Evolutionary conservation across 805 yeast genomes (phyloP), one percentile per base, ranked within the genome.

Genomic region (Priceomyces fermenticarens): DNA sequence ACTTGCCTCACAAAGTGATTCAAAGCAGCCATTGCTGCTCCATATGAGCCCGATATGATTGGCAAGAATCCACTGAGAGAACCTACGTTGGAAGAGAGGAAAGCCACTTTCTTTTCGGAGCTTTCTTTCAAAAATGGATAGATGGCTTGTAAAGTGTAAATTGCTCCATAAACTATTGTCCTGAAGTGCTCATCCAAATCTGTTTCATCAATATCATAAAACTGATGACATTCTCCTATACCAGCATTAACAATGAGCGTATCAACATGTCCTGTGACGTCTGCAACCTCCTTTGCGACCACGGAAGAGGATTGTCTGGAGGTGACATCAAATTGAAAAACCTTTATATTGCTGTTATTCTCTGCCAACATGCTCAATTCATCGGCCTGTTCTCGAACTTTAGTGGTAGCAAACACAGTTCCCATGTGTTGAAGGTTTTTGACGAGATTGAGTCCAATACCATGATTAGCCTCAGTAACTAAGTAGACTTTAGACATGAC

Each of bases 381-480:
- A 51, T 46, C 41, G 53, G 63, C 32, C 54, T 57, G n/a, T 34
- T 54, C 46, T 51, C 52, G 39, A 48, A 58, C 27, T 67, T 73
- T 32, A 53, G 62, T 46, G 53, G 75, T 46, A 71, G 70, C 52
- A 62, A 71, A 34, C 64, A 73, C 53, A 57, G 67, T 35, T 53
- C 54, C 36, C 32, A 49, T 43, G 39, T 34, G 27, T 26, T 58
- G 48, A 13, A 67, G 44, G 30, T 51, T 49, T 32, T 58, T 54
- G 2, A 53, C 60, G 6, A 70, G 47, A 1, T 53, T 57, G 12
- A 56, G 54, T 4, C 77, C 77, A 37, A 72, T 63, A 3, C 76
- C 76, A 41, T 69, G 56, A 13, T 70, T 65, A 15, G 70, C 70
- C 10, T 77, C 77, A 1, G 72, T 61, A 16, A 53, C 35, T 9